phyloP scores from a whole-genome alignment of 2,329 filamentous ascomycete species.

The Sporothrix sp. region DNA sequence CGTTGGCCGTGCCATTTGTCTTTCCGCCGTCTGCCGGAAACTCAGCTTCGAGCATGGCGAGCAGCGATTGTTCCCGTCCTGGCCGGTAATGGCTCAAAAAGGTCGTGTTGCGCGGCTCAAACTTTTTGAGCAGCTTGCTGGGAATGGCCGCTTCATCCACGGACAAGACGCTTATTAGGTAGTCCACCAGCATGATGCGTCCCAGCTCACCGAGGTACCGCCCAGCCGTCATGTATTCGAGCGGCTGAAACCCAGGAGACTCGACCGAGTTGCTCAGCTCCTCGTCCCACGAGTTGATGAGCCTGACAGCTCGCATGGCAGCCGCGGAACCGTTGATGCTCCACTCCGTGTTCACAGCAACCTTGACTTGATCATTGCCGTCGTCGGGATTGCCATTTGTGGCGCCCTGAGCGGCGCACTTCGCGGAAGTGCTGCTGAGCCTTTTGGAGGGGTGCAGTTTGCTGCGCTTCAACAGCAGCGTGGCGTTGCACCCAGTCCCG shows the following conservation, averaged over 20 bases:
- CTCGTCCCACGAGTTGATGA: conserved; percentile 63
- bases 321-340: conserved; percentile 66
- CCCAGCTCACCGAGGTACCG: conserved; percentile 70
- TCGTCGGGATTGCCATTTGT: conserved; percentile 41
- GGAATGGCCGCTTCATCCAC: conserved; percentile 42
- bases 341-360: conserved; percentile 78
- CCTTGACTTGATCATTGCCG: conserved; percentile 40
- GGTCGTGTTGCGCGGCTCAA: conserved; percentile 55
- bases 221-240: conserved; percentile 78
- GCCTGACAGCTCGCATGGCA: conserved; percentile 50
- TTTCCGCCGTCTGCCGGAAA: conserved; percentile 29
- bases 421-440: conserved; percentile 38
- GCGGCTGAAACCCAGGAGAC: conserved; percentile 65
- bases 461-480: conserved; percentile 57
- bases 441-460: conserved; percentile 53
- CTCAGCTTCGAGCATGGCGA: conserved; percentile 38
- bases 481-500: conserved; percentile 73
- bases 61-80: conserved; percentile 31
- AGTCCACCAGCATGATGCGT: conserved; percentile 59
- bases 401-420: conserved; percentile 31
- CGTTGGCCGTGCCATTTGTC: not conserved
- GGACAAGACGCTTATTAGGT: conserved; percentile 38
- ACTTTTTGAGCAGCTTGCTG: conserved; percentile 42
- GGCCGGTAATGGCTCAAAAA: conserved; percentile 64
- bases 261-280: conserved; percentile 57